Base-by-base conservation (phyloP, 306 rosid genomes). In the Trichosanthes truncata region DNA sequence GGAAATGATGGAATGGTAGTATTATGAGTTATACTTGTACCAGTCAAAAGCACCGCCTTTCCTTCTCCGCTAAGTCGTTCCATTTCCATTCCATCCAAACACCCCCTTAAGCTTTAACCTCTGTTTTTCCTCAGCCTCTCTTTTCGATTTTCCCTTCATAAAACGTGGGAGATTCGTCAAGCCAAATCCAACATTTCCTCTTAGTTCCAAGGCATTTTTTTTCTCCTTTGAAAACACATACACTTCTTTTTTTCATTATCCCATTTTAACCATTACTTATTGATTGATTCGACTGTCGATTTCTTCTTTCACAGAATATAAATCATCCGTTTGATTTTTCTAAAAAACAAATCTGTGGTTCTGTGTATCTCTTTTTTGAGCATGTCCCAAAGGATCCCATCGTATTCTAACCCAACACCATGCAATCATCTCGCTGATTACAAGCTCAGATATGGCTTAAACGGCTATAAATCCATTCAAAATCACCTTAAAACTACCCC, bases 341-440 rank as follows among this genome's bases (percentile, higher is more conserved):
- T 65, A 35, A 17, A 12, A 35, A 61, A 75, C 84, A 77, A 83
- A 74, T 78, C 86, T 51, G 65, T 82, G 66, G 59, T 75, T 80
- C 74, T 45, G 79, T 65, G 66, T 68, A 57, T 68, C 81, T 57
- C 81, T 26, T 36, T 36, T 3, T 20, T 33, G 75, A 61, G 59
- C 51, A 93, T 91, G 98, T 81, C 87, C 55, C 81, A 78, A 45
- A 87, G 83, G 80, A 93, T 85, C 86, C 85, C 90, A 82, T 86
- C 82, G 33, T 86, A 84, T 91, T 59, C 93, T 79, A 91, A 86
- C 85, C 97, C 90, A 83, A 86, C 86, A 84, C 90, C 89, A 35
- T 94, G 98, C 84, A 81, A 85, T 51, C 98, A 94, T 80, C 96
- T 92, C 21, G 85, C 81, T 79, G 97, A 89, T 80, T 90, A 89